Base-by-base conservation (phyloP, 371 early-diverging fungal genomes). In the Batkoa obscura region DNA sequence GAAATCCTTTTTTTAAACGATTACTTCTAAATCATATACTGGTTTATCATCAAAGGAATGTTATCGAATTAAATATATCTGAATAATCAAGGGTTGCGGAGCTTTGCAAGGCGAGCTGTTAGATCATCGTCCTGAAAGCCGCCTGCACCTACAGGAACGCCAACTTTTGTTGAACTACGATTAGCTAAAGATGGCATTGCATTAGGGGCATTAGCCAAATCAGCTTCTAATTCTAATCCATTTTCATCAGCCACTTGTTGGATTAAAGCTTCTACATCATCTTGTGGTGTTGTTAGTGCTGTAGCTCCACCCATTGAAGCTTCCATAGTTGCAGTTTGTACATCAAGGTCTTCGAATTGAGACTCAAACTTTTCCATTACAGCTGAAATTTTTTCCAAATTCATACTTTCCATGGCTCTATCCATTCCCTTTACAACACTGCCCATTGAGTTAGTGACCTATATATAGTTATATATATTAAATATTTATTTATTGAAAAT, bases 331-430 rank as follows among this genome's bases (percentile, higher is more conserved):
- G 79, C 72, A 1, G 93, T 86, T 67, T 91, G 89, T 30, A 93
- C 88, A 67, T 94, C 92, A 46, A 94, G 64, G 64, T 93, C 86
- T 63, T 93, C 95, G 65, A 90, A 89, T 67, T 90, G 92, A 5
- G 68, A 66, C 64, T 94, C 93, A 63, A 94, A 93, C 60, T 81
- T 85, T 69, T 93, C 95, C 93, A 93, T 94, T 39, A 92, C 81
- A 73, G 78, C 64, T 0, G 90, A 84, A 39, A 94, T 83, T 76
- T 84, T 84, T 64, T 93, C 93, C 31, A 94, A 72, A 61, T 93
- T 89, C 92, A 93, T 92, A 13, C 79, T 72, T 54, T 75, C 70
- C 88, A 90, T 83, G 2, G 91, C 91, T 66, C 72, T 78, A 57
- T 93, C 93, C 86, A 94, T 88, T 8, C 85, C 85, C 60, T 79